Conservation (phyloP, 2,329 filamentous ascomycete genomes). For the Nannizzia gypsea region DNA sequence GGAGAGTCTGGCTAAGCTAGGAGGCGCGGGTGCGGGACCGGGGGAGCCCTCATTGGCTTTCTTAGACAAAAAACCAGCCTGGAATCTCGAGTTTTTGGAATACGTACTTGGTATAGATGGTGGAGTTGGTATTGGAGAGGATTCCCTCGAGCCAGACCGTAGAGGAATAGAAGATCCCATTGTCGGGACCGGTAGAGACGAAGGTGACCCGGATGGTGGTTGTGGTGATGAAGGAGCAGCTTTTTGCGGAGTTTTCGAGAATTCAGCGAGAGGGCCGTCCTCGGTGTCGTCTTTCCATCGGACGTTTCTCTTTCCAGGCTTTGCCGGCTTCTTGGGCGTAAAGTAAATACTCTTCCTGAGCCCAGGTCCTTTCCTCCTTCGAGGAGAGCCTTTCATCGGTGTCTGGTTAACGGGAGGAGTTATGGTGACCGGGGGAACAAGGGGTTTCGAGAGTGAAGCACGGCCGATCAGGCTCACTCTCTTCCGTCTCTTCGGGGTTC, state of each 20-base stretch:
- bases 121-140: constrained; percentile 46
- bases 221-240: constrained; percentile 47
- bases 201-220: constrained; percentile 28
- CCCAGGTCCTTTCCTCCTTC: constrained; percentile 53
- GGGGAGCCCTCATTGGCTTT: constrained; percentile 50
- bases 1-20: constrained; percentile 46
- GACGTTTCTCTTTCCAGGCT: constrained; percentile 58
- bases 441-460: constrained; percentile 6
- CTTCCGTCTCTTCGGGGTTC: constrained; percentile 64
- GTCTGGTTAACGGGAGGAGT: constrained; percentile 35
- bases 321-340: constrained; percentile 59
- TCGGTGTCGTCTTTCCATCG: constrained; percentile 89
- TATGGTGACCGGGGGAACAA: constrained; percentile 6
- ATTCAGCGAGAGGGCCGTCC: constrained; percentile 70
- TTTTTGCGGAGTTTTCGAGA: constrained; percentile 77
- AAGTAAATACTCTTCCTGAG: constrained; percentile 66
- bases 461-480: constrained; percentile 33
- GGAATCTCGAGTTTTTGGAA: constrained; percentile 65
- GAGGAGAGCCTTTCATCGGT: constrained; percentile 67
- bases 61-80: constrained; percentile 73
- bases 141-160: constrained; percentile 32
- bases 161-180: constrained; percentile 43
- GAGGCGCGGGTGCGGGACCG: constrained; percentile 43
- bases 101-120: constrained; percentile 47
- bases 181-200: constrained; percentile 32